A percentile compares a stretch with the other conserved stretches of the same genome.
These are phyloP conservation scores for Euphorbia celastroides DNA, from an alignment of 441 rosid species.

Conservation along the genomic window DNA sequence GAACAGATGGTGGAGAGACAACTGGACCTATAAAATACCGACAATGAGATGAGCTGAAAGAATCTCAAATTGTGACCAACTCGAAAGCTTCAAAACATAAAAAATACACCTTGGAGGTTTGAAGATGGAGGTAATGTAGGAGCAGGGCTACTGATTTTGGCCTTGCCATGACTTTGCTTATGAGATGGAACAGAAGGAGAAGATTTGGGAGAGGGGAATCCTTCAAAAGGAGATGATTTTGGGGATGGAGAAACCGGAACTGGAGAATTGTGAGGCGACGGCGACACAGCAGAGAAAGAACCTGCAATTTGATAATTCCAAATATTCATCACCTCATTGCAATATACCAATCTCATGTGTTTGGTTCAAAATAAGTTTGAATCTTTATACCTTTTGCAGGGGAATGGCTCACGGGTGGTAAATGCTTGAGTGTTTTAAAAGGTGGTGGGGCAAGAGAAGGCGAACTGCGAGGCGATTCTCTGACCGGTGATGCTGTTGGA, in stretches of 20 bases:
- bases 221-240: no score
- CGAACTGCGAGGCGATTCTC: conserved; percentile 31
- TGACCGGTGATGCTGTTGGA: conserved; percentile 32
- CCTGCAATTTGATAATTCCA: conserved; percentile 19
- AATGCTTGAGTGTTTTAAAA: conserved; percentile 33
- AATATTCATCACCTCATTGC: conserved; percentile 14
- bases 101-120: conserved; percentile 40
- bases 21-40: conserved; percentile 36
- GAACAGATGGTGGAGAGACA: conserved; percentile 36
- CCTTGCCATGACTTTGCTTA: conserved; percentile 35
- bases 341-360: neutral
- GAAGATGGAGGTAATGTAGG: conserved; percentile 48
- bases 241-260: conserved; percentile 32
- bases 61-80: conserved; percentile 10
- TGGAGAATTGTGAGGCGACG: conserved; percentile 34
- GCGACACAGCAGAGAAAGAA: conserved; percentile 46
- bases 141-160: conserved; percentile 30
- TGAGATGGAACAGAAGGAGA: conserved; percentile 41
- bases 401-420: conserved; percentile 37
- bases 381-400: conserved; percentile 41
- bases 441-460: conserved; percentile 61
- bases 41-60: conserved; percentile 16
- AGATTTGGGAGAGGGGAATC: conserved; percentile 36
- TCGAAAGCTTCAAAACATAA: conserved; percentile 9
- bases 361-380: neutral